Conservation (phyloP, 2,329 filamentous ascomycete species). For the Cladophialophora exuberans region DNA sequence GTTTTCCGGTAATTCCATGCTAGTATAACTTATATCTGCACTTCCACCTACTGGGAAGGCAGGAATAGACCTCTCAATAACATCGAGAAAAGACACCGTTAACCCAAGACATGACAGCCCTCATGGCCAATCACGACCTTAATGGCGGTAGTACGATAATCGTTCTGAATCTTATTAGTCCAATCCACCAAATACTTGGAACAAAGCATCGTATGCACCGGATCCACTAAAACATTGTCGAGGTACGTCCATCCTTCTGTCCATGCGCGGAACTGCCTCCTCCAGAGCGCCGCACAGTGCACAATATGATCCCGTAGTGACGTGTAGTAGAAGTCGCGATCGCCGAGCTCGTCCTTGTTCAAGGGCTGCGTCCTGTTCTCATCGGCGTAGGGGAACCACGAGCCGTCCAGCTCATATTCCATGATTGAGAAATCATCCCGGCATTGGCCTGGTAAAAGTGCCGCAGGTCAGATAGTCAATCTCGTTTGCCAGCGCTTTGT, state of each 20-base stretch:
- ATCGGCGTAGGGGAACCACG: slow-evolving; percentile 1
- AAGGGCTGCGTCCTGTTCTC: slow-evolving; percentile 2
- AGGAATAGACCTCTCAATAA: neutral
- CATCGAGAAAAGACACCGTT: neutral
- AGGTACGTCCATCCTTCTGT: slow-evolving; percentile 1
- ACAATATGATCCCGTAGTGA: slow-evolving; percentile 6
- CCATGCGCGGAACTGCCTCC: neutral
- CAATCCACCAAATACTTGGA: slow-evolving; percentile 8
- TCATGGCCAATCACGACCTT: neutral
- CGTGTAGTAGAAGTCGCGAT: slow-evolving; percentile 6
- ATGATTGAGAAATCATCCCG: slow-evolving; percentile 5
- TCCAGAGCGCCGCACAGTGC: slow-evolving; percentile 2
- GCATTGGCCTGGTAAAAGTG: neutral
- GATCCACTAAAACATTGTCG: slow-evolving; percentile 2
- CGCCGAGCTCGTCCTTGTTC: neutral
- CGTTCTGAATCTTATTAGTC: slow-evolving; percentile 1
- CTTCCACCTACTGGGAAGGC: no score
- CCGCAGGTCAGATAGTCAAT: slow-evolving; percentile 7
- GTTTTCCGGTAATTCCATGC: no score
- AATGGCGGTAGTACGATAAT: slow-evolving; percentile 2
- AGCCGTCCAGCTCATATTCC: slow-evolving; percentile 5
- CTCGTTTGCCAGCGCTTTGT: neutral
- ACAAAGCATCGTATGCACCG: slow-evolving; percentile 3
- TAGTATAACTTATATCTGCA: no score
- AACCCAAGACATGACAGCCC: slow-evolving; percentile 7